A percentile compares a stretch with the other conserved stretches of the same genome.
phyloP scores from a whole-genome alignment of 768 basidiomycete species.

The Pulveroboletus frians region DNA sequence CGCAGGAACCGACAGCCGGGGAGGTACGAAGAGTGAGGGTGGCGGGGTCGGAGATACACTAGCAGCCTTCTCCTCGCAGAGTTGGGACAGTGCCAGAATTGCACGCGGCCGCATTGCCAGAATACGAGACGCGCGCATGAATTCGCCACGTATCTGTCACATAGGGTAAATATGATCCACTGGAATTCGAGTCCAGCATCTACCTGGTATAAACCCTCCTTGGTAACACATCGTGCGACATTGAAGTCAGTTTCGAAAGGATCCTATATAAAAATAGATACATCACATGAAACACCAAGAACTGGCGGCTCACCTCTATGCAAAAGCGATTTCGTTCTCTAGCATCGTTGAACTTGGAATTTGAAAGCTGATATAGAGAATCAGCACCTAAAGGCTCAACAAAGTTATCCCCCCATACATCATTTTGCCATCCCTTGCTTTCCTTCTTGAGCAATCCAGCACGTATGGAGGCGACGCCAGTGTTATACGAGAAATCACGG shows the following conservation, averaged over 20 bases:
- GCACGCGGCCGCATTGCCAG: slow-evolving; percentile 75
- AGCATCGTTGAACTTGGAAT: slow-evolving; percentile 56
- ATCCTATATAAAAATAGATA: slow-evolving; percentile 50
- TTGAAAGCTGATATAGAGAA: slow-evolving; percentile 37
- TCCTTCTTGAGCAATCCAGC: slow-evolving; percentile 87
- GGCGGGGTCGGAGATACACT: slow-evolving; percentile 37
- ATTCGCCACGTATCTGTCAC: slow-evolving; percentile 89
- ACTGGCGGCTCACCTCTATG: slow-evolving; percentile 65
- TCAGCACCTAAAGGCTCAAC: slow-evolving; percentile 3
- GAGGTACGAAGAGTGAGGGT: slow-evolving; percentile 38
- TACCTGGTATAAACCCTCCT: slow-evolving; percentile 93
- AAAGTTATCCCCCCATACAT: slow-evolving; percentile 47
- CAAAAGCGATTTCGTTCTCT: slow-evolving; percentile 93
- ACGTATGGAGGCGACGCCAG: slow-evolving; percentile 86
- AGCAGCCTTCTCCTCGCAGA: slow-evolving; percentile 85
- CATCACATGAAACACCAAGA: neutral
- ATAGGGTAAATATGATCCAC: neutral
- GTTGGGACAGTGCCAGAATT: slow-evolving; percentile 74
- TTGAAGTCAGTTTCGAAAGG: slow-evolving; percentile 97
- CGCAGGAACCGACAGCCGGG: slow-evolving; percentile 49
- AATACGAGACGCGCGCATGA: slow-evolving; percentile 92
- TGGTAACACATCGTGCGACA: slow-evolving; percentile 93
- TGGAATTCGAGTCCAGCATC: neutral
- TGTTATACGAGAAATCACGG: slow-evolving; percentile 88
- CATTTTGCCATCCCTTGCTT: slow-evolving; percentile 90